A percentile compares a stretch with the other conserved stretches of the same genome.
Conservation (phyloP, 176 grass and related monocot genomes). For the Aegilops bicornis region DNA sequence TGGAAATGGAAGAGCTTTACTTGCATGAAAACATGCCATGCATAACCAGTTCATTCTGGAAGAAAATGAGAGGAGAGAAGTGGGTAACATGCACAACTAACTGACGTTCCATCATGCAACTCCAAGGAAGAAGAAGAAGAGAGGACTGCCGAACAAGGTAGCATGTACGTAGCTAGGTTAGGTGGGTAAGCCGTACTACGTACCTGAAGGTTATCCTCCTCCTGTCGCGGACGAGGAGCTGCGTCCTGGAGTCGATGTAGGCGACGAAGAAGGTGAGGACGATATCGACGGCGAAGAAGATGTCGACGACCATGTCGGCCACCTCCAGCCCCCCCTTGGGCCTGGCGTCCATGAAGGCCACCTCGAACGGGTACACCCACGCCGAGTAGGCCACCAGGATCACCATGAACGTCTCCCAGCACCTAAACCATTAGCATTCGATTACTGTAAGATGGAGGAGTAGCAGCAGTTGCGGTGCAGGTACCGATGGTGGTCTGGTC, state of each 20-base stretch:
- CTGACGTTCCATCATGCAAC: too few species aligned
- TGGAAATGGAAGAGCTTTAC: not conserved
- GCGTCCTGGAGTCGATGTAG: slow-evolving; percentile 81
- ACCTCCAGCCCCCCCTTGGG: slow-evolving; percentile 79
- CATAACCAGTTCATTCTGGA: not conserved
- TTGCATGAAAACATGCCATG: too few species aligned
- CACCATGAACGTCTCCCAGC: slow-evolving; percentile 98
- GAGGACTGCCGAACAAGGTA: too few species aligned
- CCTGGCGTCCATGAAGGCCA: slow-evolving; percentile 81
- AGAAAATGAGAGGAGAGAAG: not conserved
- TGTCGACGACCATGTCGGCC: slow-evolving; percentile 66
- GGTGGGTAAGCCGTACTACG: not conserved
- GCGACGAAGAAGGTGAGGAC: slow-evolving; percentile 90
- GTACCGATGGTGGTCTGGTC: not conserved
- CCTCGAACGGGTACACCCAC: slow-evolving; percentile 98
- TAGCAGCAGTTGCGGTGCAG: too few species aligned
- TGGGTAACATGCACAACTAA: not conserved
- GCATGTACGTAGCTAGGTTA: too few species aligned
- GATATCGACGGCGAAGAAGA: slow-evolving; percentile 85
- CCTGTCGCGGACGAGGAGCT: slow-evolving; percentile 71
- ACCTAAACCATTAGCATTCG: slow-evolving; percentile 31
- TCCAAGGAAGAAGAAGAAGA: too few species aligned
- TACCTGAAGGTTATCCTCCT: slow-evolving; percentile 72
- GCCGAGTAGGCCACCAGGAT: slow-evolving; percentile 89
- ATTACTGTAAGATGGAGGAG: not conserved